Conservation (phyloP, 148 eudicot species). For the Beta vulgaris region DNA sequence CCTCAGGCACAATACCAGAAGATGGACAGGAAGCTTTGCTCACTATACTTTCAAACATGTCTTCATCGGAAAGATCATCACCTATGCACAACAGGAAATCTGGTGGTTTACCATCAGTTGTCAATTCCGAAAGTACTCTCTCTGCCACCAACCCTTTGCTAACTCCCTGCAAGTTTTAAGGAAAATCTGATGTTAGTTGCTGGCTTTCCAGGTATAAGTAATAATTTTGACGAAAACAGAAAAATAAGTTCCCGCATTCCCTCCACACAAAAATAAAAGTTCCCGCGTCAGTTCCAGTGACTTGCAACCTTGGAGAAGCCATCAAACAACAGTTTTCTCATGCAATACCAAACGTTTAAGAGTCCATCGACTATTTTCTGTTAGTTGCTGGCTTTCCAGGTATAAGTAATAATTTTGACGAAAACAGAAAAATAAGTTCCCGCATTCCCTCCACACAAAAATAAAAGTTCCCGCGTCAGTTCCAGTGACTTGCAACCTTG, state of each 20-base stretch:
- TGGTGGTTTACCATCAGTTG: conserved; percentile 31
- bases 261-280: no score
- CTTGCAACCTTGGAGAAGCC: neutral
- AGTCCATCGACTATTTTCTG: no score
- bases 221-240: no score
- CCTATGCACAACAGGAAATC: conserved; percentile 69
- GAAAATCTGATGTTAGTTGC: conserved; percentile 1
- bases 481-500: neutral
- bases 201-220: no score
- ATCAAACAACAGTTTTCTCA: neutral
- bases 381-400: neutral
- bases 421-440: no score
- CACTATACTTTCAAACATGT: conserved; percentile 59
- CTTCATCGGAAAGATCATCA: conserved; percentile 69
- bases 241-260: no score
- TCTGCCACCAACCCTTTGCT: conserved; percentile 58
- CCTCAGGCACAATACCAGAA: conserved; percentile 34
- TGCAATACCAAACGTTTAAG: no score
- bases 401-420: neutral
- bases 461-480: no score
- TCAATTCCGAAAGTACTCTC: conserved; percentile 42
- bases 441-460: no score
- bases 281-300: no score
- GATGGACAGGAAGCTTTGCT: conserved; percentile 31
- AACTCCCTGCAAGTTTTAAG: conserved; percentile 45